Conservation (phyloP, 805 yeast species). For the Ogataea pilisensis region DNA sequence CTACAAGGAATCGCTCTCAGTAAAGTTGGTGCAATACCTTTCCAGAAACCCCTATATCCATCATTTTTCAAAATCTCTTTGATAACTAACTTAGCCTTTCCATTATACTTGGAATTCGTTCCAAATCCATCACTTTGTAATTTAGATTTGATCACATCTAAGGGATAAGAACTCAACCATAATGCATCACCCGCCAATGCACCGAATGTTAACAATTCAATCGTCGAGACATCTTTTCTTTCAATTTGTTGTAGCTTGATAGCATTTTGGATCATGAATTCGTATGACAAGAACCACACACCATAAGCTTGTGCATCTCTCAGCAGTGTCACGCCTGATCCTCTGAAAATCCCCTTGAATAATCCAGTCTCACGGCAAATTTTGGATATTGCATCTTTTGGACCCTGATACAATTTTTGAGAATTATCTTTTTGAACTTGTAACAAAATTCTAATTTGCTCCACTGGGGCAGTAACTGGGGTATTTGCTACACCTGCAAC, state of each 20-base stretch:
- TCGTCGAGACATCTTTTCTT: constrained; percentile 48
- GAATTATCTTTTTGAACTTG: constrained; percentile 45
- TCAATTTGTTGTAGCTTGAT: constrained; percentile 32
- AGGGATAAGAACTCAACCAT: constrained; percentile 54
- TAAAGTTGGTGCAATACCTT: constrained; percentile 57
- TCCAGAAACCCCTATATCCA: constrained; percentile 56
- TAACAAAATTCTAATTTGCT: constrained; percentile 58
- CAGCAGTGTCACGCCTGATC: constrained; percentile 47
- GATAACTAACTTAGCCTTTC: constrained; percentile 34
- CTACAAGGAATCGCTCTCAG: constrained; percentile 61
- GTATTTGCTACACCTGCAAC: constrained; percentile 64
- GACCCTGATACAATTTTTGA: constrained; percentile 35
- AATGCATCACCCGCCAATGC: constrained; percentile 67
- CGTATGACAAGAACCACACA: constrained; percentile 68
- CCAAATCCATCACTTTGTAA: constrained; percentile 54
- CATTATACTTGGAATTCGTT: constrained; percentile 37
- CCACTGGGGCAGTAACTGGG: constrained; percentile 61
- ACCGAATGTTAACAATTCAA: constrained; percentile 53
- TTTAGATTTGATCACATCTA: constrained; percentile 49
- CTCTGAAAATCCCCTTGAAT: constrained; percentile 48
- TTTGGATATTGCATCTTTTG: constrained; percentile 39
- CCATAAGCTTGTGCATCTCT: constrained; percentile 74
- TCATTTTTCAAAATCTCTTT: constrained; percentile 36
- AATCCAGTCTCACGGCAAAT: constrained; percentile 42
- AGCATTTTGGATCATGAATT: constrained; percentile 43